These are phyloP conservation scores for Penicillium olsonii DNA, from an alignment of 2,329 filamentous ascomycete genomes.

Conservation along the genomic window DNA sequence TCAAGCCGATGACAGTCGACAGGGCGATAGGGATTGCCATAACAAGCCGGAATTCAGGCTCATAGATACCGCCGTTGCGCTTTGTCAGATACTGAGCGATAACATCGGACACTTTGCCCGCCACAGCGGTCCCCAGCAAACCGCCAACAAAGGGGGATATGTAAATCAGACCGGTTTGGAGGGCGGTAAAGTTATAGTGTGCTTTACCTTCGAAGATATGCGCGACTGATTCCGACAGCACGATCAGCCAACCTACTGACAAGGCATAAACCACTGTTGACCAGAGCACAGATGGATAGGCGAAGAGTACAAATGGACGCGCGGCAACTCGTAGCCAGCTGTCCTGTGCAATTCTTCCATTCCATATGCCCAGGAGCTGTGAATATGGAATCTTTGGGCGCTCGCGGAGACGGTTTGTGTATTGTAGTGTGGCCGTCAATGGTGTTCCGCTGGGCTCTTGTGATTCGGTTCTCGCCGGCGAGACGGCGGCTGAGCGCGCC, in stretches of 20 bases:
- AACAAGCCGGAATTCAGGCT: conserved; percentile 87
- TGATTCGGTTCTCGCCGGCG: conserved; percentile 36
- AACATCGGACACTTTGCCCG: conserved; percentile 82
- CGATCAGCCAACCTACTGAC: conserved; percentile 92
- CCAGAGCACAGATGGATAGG: conserved; percentile 89
- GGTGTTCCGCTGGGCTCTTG: conserved; percentile 26
- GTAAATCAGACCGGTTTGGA: conserved; percentile 84
- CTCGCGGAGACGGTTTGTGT: conserved; percentile 70
- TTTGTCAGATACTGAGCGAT: conserved; percentile 80
- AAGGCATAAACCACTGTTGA: conserved; percentile 80
- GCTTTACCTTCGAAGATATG: conserved; percentile 71
- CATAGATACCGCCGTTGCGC: conserved; percentile 89
- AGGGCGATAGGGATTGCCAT: conserved; percentile 82
- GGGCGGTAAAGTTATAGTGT: conserved; percentile 76
- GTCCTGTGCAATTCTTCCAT: conserved; percentile 75
- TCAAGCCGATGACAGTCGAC: conserved; percentile 79
- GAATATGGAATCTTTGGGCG: conserved; percentile 69
- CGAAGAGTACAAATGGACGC: conserved; percentile 81
- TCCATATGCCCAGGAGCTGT: conserved; percentile 74
- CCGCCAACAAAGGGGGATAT: conserved; percentile 87
- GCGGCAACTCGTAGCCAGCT: conserved; percentile 76
- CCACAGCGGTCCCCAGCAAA: conserved; percentile 86
- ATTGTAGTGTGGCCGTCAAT: conserved; percentile 45
- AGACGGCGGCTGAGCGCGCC: conserved; percentile 19
- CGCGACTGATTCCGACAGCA: conserved; percentile 84